phyloP scores from a whole-genome alignment of 306 rosid genomes.

The Medicago lupulina region DNA sequence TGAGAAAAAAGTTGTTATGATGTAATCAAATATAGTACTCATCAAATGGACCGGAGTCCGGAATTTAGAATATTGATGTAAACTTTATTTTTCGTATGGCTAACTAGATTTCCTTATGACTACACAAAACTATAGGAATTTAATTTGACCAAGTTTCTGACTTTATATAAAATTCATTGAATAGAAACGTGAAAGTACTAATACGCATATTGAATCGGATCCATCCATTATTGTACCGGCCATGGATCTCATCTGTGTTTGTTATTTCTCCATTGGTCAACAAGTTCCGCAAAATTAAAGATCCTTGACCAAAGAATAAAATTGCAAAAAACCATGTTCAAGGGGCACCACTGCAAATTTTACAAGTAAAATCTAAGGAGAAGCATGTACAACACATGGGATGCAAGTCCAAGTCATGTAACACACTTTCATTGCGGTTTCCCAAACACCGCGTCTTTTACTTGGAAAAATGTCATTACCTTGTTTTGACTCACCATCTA shows the following conservation, averaged over 20 bases:
- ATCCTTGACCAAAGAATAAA: neutral
- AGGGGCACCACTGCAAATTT: neutral
- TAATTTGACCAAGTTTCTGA: constrained; percentile 5
- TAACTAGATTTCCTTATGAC: neutral
- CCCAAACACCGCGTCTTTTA: constrained; percentile 47
- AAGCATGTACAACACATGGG: neutral
- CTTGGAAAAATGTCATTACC: constrained; percentile 34
- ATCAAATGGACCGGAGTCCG: neutral
- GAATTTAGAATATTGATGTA: neutral
- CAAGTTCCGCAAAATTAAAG: neutral
- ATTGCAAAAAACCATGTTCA: neutral
- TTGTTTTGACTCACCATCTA: constrained; percentile 48
- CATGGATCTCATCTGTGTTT: neutral
- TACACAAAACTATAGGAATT: neutral
- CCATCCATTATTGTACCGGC: constrained; percentile 10
- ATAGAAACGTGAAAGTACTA: neutral
- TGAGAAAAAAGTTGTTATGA: neutral
- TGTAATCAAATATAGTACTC: neutral
- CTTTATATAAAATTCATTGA: neutral
- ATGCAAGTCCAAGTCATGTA: neutral
- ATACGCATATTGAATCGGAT: neutral
- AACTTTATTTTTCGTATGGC: neutral
- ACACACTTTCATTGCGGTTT: constrained; percentile 21
- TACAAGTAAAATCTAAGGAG: neutral
- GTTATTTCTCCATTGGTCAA: neutral